phyloP scores from a whole-genome alignment of 192 early-diverging fungal species.

The Neocallimastix lanati region DNA sequence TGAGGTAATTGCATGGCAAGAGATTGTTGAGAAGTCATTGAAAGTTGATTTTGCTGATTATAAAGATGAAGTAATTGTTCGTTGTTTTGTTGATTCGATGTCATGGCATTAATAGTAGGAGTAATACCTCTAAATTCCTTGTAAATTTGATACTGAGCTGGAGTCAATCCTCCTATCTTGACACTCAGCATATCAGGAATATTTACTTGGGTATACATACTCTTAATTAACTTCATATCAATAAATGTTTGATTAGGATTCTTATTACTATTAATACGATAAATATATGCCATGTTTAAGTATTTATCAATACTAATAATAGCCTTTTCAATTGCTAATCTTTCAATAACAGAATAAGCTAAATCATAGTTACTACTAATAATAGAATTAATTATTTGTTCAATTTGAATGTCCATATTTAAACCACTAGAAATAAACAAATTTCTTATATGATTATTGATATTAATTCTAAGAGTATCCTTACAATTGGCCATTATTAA shows the following conservation, averaged over 20 bases:
- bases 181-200: not conserved
- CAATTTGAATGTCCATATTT: conserved; percentile 14
- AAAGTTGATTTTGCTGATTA: not conserved
- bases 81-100: not conserved
- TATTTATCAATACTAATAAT: conserved; percentile 78
- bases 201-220: not conserved
- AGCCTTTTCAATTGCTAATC: conserved; percentile 87
- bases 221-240: not conserved
- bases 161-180: not conserved
- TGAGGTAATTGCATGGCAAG: not conserved
- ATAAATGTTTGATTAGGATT: not conserved
- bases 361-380: conserved; percentile 87
- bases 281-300: conserved; percentile 42
- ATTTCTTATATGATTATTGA: not conserved
- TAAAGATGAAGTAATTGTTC: not conserved
- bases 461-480: conserved; percentile 58
- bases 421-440: not conserved
- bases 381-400: conserved; percentile 66
- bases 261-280: conserved; percentile 39
- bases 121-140: not conserved
- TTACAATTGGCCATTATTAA: conserved; percentile 85
- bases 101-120: not conserved
- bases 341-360: conserved; percentile 83
- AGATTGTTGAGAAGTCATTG: not conserved
- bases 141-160: not conserved